These are phyloP conservation scores for Hemerocallis citrina DNA, from an alignment of 106 monocot genomes.

Conservation along the genomic window DNA sequence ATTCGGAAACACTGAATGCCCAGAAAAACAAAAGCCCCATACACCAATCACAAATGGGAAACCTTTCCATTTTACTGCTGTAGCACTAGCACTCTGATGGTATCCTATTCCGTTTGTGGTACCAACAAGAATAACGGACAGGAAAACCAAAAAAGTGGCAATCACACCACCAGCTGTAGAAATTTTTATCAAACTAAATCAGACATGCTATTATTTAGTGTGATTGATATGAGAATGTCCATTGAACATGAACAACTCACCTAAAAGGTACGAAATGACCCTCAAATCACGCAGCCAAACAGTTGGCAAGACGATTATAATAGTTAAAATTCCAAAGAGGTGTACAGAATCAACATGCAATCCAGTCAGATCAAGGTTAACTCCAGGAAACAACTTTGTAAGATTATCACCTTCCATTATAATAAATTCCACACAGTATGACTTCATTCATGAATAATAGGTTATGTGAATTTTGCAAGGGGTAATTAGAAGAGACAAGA, in stretches of 20 bases:
- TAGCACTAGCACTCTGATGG: slow-evolving; percentile 46
- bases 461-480: slow-evolving; percentile 5
- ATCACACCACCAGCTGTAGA: slow-evolving; percentile 78
- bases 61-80: slow-evolving; percentile 65
- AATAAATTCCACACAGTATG: slow-evolving; percentile 95
- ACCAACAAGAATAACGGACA: slow-evolving; percentile 68
- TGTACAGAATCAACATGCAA: slow-evolving; percentile 67
- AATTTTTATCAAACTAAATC: background rate
- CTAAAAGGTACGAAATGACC: slow-evolving; percentile 80
- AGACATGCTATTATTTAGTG: background rate
- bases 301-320: slow-evolving; percentile 76
- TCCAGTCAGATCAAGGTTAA: slow-evolving; percentile 42
- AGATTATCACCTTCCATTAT: slow-evolving; percentile 95
- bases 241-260: slow-evolving; percentile 16
- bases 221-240: background rate
- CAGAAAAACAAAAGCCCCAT: slow-evolving; percentile 93
- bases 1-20: slow-evolving; percentile 95
- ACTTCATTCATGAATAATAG: slow-evolving; percentile 41
- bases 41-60: slow-evolving; percentile 84
- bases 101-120: slow-evolving; percentile 46
- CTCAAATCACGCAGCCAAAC: slow-evolving; percentile 74
- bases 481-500: too few relatives aligned
- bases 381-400: slow-evolving; percentile 64
- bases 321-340: slow-evolving; percentile 70
- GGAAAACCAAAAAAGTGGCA: slow-evolving; percentile 65